Percentiles rank a stretch among this genome's conserved stretches.
Evolutionary conservation across 2,329 filamentous ascomycete genomes (phyloP).

Genomic region (Paecilomyces niveus): DNA sequence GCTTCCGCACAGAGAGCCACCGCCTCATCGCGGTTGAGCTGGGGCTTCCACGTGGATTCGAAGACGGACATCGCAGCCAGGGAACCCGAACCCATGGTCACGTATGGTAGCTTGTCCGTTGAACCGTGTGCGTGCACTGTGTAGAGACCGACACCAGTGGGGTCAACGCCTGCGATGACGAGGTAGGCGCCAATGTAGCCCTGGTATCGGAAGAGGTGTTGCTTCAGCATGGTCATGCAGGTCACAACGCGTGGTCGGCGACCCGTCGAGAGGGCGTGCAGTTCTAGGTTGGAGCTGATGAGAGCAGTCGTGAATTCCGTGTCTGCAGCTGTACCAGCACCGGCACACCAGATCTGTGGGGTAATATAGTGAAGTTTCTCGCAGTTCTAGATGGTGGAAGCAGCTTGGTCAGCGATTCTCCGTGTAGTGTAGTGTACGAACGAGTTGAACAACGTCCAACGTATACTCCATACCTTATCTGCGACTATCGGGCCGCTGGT

Average conservation of each 20-base stretch:
- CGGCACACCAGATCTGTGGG: constrained; percentile 98
- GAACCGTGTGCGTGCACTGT: constrained; percentile 97
- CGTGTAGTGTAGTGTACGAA: background rate
- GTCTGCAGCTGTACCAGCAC: constrained; percentile 93
- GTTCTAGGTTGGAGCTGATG: constrained; percentile 97
- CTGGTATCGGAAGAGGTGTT: constrained; percentile 98
- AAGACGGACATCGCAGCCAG: constrained; percentile 97
- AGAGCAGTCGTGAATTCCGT: constrained; percentile 98
- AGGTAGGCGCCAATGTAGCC: constrained; percentile 97
- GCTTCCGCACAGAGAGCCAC: constrained; percentile 76
- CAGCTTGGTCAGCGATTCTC: background rate
- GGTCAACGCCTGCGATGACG: constrained; percentile 92
- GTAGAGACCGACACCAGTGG: constrained; percentile 90
- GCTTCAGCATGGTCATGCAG: constrained; percentile 99
- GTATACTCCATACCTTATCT: constrained; percentile 63
- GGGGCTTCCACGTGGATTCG: constrained; percentile 86
- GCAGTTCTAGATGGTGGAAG: constrained; percentile 61
- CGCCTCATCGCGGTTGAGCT: constrained; percentile 71
- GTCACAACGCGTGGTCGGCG: constrained; percentile 96
- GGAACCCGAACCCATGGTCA: constrained; percentile 96
- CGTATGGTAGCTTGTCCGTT: constrained; percentile 97
- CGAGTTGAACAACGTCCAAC: background rate
- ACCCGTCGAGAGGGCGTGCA: constrained; percentile 92
- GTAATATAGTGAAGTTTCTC: constrained; percentile 99
- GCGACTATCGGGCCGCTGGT: constrained; percentile 97